Evolutionary conservation across 2,329 filamentous ascomycete genomes (phyloP).

Genomic region (Nigrospora oryzae): DNA sequence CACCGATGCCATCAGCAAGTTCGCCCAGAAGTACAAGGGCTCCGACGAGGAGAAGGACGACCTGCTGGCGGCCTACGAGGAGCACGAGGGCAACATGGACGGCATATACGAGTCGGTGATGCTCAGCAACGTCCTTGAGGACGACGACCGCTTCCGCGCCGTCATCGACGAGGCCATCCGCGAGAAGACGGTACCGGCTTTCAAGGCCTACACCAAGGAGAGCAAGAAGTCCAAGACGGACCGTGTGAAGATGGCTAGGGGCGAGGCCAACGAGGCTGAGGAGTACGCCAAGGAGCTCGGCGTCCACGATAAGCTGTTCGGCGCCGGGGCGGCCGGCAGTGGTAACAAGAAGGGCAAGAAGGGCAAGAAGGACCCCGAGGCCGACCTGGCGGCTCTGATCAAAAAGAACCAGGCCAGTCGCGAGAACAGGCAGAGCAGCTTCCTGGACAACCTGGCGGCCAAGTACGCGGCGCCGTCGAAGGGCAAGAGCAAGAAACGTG

Average conservation of each 20-base stretch:
- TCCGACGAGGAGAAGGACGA: slow-evolving; percentile 80
- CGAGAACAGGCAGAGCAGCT: slow-evolving; percentile 28
- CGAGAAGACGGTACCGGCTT: slow-evolving; percentile 56
- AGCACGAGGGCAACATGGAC: slow-evolving; percentile 67
- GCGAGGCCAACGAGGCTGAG: slow-evolving; percentile 65
- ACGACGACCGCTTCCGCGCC: slow-evolving; percentile 74
- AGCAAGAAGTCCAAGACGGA: slow-evolving; percentile 53
- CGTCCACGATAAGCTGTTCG: slow-evolving; percentile 62
- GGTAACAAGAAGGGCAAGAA: slow-evolving; percentile 35
- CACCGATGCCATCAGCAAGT: slow-evolving; percentile 63
- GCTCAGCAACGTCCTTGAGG: slow-evolving; percentile 73
- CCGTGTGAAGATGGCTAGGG: slow-evolving; percentile 52
- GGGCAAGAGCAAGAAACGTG: slow-evolving; percentile 40
- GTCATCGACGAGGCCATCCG: slow-evolving; percentile 79
- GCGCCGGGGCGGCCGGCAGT: slow-evolving; percentile 9
- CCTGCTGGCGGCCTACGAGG: slow-evolving; percentile 67
- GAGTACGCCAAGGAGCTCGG: slow-evolving; percentile 68
- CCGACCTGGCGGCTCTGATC: slow-evolving; percentile 65
- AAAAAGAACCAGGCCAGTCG: slow-evolving; percentile 60
- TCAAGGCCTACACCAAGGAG: slow-evolving; percentile 65
- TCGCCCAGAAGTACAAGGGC: slow-evolving; percentile 72
- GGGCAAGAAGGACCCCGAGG: slow-evolving; percentile 32
- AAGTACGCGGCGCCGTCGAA: slow-evolving; percentile 53
- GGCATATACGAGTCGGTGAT: slow-evolving; percentile 75
- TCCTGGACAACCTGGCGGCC: slow-evolving; percentile 66